Base-by-base conservation (phyloP, 768 basidiomycete species). In the Trichaptum fuscoviolaceum region DNA sequence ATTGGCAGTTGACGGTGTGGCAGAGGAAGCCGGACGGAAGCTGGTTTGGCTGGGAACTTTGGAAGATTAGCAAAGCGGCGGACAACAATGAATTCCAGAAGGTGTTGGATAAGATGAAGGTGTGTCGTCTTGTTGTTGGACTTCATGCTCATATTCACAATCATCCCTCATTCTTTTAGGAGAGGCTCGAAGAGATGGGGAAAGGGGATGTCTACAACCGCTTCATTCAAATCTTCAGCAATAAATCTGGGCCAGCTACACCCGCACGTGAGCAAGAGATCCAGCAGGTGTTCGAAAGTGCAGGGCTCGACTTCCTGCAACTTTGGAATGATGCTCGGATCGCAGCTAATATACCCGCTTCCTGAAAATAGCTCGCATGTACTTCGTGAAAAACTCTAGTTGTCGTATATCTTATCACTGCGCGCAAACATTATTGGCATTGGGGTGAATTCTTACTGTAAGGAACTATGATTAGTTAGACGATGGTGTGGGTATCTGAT, bases 1-100 rank as follows among this genome's bases (percentile, higher is more conserved):
- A 76, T 91, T 99, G 73, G 89, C 87, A 60, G 10, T 20, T 52
- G 42, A 20, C 42, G 42, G 90, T 98, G 58, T 95, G 97, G n/a
- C 93, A 97, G 79, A 91, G 89, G 79, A 90, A 92, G 73, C 89
- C 92, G 6, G 84, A 98, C 35, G 95, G 42, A 52, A 12, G 42
- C 6, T 52, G 42, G 42, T 6, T 12, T 20, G 12, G 6, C 42
- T 52, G 42, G 42, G 42, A 52, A 20, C 42, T 52, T 12, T 52
- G 42, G 42, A 52, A 52, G 42, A 52, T 52, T 6, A 52, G 15
- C 42, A 20, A 12, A 15, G 42, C 42, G 2, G 42, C 15, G 42
- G 42, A 20, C 6, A 52, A 20, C 12, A 20, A 52, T 20, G 42
- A 52, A 52, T 52, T 15, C 42, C 12, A 12, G 10, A 52, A 20